Evolutionary conservation across 2,329 filamentous ascomycete genomes (phyloP).

Genomic region (Pestalotiopsis sp.): DNA sequence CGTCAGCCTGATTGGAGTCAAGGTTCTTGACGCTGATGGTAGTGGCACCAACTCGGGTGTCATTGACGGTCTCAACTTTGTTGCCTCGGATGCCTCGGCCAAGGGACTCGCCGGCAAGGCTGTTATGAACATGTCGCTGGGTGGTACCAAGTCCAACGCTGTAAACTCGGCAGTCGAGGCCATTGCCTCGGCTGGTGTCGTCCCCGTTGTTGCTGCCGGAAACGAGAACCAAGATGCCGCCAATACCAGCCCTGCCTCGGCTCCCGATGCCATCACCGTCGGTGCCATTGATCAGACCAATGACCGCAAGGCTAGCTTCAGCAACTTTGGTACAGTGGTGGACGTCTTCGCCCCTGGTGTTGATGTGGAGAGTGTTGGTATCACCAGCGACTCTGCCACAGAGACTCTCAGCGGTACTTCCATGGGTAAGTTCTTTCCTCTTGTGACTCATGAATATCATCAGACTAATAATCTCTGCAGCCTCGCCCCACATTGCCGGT

Average conservation of each 20-base stretch:
- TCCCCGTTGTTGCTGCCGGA: slow-evolving; percentile 62
- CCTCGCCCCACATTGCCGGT: slow-evolving; percentile 68
- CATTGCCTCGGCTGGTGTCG: slow-evolving; percentile 51
- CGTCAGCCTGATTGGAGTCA: slow-evolving; percentile 57
- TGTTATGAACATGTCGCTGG: slow-evolving; percentile 67
- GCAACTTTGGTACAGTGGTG: slow-evolving; percentile 58
- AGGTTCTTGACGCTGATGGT: slow-evolving; percentile 57
- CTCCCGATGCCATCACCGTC: slow-evolving; percentile 58
- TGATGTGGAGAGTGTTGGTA: slow-evolving; percentile 53
- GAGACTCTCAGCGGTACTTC: slow-evolving; percentile 54
- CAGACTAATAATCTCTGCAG: slow-evolving; percentile 39
- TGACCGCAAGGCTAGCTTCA: slow-evolving; percentile 54
- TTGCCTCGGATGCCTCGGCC: slow-evolving; percentile 46
- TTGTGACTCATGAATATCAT: too few relatives aligned
- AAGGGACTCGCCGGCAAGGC: slow-evolving; percentile 50
- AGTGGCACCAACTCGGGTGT: slow-evolving; percentile 52
- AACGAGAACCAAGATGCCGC: slow-evolving; percentile 57
- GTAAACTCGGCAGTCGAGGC: slow-evolving; percentile 58
- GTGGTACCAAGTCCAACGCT: slow-evolving; percentile 48
- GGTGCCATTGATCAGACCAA: slow-evolving; percentile 56
- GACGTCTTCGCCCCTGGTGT: slow-evolving; percentile 61
- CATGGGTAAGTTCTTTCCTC: slow-evolving; percentile 46
- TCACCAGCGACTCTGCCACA: slow-evolving; percentile 47
- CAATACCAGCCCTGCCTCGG: slow-evolving; percentile 56
- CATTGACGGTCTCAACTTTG: slow-evolving; percentile 61